Percentiles rank a stretch among this genome's conserved stretches.
phyloP scores from a whole-genome alignment of 2,329 filamentous ascomycete species.

The Aspergillus proliferans region DNA sequence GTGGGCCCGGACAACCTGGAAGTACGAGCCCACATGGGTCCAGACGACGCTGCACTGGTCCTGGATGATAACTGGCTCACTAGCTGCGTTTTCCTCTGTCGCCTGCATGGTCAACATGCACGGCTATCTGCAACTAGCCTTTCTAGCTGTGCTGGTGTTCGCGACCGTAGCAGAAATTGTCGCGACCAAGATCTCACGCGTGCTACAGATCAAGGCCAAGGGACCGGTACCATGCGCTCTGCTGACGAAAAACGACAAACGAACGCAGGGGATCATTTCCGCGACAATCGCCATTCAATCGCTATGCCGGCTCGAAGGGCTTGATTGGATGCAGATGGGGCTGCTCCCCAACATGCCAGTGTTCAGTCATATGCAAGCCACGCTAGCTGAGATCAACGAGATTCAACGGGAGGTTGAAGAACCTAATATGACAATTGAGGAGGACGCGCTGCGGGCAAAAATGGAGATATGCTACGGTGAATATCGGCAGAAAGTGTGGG shows the following conservation, averaged over 20 bases:
- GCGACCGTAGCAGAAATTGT: slow-evolving; percentile 24
- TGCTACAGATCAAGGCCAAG: slow-evolving; percentile 15
- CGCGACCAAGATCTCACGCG: slow-evolving; percentile 20
- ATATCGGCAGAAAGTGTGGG: neutral
- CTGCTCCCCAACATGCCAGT: slow-evolving; percentile 15
- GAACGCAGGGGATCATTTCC: neutral
- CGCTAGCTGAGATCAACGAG: slow-evolving; percentile 11
- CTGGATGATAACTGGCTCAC: slow-evolving; percentile 22
- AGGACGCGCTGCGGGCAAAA: neutral
- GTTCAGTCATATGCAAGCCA: slow-evolving; percentile 17
- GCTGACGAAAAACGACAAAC: slow-evolving; percentile 2
- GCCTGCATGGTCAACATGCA: slow-evolving; percentile 32
- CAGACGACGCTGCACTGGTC: slow-evolving; percentile 22
- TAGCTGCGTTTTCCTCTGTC: slow-evolving; percentile 22
- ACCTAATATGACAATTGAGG: neutral
- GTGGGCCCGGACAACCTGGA: slow-evolving; percentile 26
- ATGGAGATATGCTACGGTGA: neutral
- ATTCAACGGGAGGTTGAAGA: slow-evolving; percentile 9
- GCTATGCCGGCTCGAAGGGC: slow-evolving; percentile 11
- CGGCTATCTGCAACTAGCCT: slow-evolving; percentile 23
- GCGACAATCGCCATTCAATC: slow-evolving; percentile 14
- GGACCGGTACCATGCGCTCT: slow-evolving; percentile 3
- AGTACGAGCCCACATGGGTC: slow-evolving; percentile 14
- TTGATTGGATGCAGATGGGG: slow-evolving; percentile 19
- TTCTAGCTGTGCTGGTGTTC: slow-evolving; percentile 22